A percentile compares a stretch with the other conserved stretches of the same genome.
These are phyloP conservation scores for Penicillium verhagenii DNA, from an alignment of 495 filamentous ascomycete genomes.

Conservation along the genomic window DNA sequence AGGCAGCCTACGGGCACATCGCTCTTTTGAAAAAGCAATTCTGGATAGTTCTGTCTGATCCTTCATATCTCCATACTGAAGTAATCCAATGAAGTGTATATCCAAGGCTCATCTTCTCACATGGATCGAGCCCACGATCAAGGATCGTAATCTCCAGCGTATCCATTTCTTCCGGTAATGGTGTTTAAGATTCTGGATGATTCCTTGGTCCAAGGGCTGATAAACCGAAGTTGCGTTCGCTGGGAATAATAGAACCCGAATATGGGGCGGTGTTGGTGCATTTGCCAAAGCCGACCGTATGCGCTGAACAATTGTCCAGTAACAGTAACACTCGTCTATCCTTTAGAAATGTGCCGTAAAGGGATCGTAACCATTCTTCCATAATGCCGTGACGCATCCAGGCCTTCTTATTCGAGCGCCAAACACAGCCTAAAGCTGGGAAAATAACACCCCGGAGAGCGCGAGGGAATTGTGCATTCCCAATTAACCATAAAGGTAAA, in stretches of 20 bases:
- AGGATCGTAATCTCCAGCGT: constrained; percentile 9
- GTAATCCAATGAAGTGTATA: constrained; percentile 5
- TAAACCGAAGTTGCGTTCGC: constrained; percentile 22
- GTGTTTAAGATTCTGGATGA: constrained; percentile 26
- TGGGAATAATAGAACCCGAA: constrained; percentile 17
- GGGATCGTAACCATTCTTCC: constrained; percentile 21
- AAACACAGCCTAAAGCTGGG: constrained; percentile 8
- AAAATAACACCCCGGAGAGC: constrained; percentile 16
- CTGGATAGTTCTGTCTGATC: not conserved
- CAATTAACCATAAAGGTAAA: constrained; percentile 21
- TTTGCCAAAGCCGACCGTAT: not conserved
- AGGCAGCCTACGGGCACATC: no score
- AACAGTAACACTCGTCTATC: not conserved
- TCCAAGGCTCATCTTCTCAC: not conserved
- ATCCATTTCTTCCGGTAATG: constrained; percentile 24
- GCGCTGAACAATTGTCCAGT: not conserved
- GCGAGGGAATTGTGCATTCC: constrained; percentile 17
- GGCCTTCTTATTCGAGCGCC: constrained; percentile 23
- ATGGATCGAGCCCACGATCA: constrained; percentile 3
- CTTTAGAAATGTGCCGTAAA: constrained; percentile 20
- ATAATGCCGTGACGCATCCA: constrained; percentile 24
- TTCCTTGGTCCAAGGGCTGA: constrained; percentile 30
- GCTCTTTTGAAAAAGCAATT: constrained; percentile 5
- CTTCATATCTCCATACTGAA: not conserved
- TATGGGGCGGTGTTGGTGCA: not conserved